phyloP scores from a whole-genome alignment of 176 grass and related monocot species.

The Bromus sterilis region DNA sequence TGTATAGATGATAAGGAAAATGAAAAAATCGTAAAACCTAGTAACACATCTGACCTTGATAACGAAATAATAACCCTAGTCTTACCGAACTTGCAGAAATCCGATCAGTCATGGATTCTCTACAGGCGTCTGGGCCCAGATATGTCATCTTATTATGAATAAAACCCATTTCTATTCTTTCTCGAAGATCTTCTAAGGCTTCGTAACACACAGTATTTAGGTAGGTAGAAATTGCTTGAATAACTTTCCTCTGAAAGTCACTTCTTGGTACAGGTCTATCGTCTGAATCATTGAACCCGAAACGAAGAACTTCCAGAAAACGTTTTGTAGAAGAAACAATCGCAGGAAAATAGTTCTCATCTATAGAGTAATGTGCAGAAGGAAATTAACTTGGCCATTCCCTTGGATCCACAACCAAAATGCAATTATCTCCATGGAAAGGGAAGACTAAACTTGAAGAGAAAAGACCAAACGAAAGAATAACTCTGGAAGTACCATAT shows the following conservation, averaged over 20 bases:
- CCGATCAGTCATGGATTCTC: neutral
- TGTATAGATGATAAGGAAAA: neutral
- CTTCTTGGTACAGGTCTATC: neutral
- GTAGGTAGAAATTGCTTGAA: constrained; percentile 8
- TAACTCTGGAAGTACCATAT: constrained; percentile 19
- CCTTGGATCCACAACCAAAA: constrained; percentile 58
- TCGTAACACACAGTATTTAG: constrained; percentile 10
- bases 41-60: neutral
- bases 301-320: neutral
- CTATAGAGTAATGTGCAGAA: neutral
- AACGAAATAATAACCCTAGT: neutral
- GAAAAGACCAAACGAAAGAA: constrained; percentile 34
- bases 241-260: neutral
- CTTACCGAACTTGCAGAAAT: constrained; percentile 9
- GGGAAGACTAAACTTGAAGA: constrained; percentile 31
- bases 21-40: neutral
- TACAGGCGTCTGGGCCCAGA: neutral
- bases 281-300: neutral
- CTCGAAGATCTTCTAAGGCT: neutral
- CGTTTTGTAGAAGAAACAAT: neutral
- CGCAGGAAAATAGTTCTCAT: neutral
- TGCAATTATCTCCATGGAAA: constrained; percentile 47
- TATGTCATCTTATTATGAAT: neutral
- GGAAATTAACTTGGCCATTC: constrained; percentile 1
- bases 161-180: neutral